phyloP scores from a whole-genome alignment of 2,329 filamentous ascomycete species.

The Sclerotinia subarctica region DNA sequence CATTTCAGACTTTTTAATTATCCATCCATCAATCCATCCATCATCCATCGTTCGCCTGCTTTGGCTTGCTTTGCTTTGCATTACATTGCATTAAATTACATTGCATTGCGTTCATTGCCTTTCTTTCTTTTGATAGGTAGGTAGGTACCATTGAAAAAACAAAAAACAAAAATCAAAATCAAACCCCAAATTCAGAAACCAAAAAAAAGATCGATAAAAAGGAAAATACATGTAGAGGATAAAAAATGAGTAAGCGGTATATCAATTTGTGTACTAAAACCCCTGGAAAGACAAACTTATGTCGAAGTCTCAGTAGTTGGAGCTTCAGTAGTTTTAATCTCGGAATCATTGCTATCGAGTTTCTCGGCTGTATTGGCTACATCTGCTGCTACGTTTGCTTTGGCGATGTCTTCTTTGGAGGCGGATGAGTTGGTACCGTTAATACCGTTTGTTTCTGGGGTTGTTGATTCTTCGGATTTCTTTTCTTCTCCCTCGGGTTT shows the following conservation, averaged over 20 bases:
- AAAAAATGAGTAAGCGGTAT: neutral
- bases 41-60: neutral
- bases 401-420: constrained; percentile 33
- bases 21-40: neutral
- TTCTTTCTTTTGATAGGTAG: neutral
- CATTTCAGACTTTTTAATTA: neutral
- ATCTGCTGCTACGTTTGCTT: constrained; percentile 39
- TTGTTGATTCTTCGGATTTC: neutral
- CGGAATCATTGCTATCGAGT: constrained; percentile 32
- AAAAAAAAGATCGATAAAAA: neutral
- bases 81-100: too few relatives aligned
- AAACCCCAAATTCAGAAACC: neutral
- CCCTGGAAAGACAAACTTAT: neutral
- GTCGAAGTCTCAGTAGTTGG: constrained; percentile 10
- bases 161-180: too few relatives aligned
- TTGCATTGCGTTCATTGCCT: too few relatives aligned
- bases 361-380: constrained; percentile 46
- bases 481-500: neutral
- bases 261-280: neutral
- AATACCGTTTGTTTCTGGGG: constrained; percentile 23
- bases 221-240: neutral
- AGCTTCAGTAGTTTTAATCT: constrained; percentile 23
- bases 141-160: neutral
- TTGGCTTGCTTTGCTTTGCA: too few relatives aligned
- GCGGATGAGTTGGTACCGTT: constrained; percentile 23